Evolutionary conservation across 768 basidiomycete species (phyloP).

Genomic region (Suillus decipiens): DNA sequence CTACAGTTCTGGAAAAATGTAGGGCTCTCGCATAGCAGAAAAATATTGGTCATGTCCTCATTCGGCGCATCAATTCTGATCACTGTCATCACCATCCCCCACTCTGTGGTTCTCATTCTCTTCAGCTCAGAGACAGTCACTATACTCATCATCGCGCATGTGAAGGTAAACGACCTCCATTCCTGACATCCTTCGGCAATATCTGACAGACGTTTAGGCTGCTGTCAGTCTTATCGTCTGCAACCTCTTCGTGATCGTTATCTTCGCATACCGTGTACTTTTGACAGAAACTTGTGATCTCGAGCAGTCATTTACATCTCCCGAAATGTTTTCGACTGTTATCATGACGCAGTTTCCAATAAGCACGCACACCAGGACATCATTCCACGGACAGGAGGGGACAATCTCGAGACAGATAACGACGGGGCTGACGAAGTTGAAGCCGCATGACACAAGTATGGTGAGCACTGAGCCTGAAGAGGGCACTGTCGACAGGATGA

Average conservation of each 20-base stretch:
- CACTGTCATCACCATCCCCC: constrained; percentile 19
- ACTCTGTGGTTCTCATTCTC: constrained; percentile 12
- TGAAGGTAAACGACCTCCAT: constrained; percentile 17
- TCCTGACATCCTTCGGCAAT: background rate
- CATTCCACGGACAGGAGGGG: background rate
- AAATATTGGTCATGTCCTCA: constrained; percentile 19
- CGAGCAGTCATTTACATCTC: constrained; percentile 4
- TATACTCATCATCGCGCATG: constrained; percentile 23
- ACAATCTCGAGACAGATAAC: background rate
- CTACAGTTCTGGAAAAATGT: constrained; percentile 18
- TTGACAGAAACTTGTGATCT: constrained; percentile 11
- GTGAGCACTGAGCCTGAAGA: background rate
- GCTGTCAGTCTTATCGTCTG: constrained; percentile 29
- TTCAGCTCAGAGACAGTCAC: constrained; percentile 11
- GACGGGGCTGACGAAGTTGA: background rate
- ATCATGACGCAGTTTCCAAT: background rate
- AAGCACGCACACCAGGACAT: background rate
- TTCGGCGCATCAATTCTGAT: constrained; percentile 27
- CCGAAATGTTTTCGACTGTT: background rate
- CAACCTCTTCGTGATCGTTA: constrained; percentile 30
- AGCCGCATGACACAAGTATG: background rate
- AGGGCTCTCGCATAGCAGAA: constrained; percentile 18
- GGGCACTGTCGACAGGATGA: background rate
- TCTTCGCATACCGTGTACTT: constrained; percentile 22
- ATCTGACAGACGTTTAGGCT: constrained; percentile 12